Evolutionary conservation across 257 asterid genomes (phyloP).

Genomic region (Solanum habrochaites): DNA sequence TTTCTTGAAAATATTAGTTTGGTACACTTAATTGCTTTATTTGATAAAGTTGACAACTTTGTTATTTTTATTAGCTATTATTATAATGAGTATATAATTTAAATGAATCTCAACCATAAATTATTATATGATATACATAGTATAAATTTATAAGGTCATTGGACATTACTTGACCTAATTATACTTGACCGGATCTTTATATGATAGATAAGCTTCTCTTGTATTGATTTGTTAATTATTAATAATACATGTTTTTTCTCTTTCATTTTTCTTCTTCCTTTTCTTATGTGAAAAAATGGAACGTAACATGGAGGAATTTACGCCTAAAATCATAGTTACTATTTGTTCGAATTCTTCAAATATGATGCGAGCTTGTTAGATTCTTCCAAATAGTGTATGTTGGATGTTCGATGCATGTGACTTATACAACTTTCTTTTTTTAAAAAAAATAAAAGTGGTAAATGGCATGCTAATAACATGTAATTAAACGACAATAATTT

Average conservation of each 20-base stretch:
- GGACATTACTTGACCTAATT: no score
- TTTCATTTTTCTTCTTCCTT: neutral
- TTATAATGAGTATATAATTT: no score
- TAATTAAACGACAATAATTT: neutral
- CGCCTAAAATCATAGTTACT: neutral
- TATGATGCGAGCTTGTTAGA: neutral
- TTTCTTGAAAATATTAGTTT: no score
- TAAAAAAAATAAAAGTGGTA: no score
- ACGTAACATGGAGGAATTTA: neutral
- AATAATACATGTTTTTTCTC: neutral
- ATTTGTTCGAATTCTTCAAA: neutral
- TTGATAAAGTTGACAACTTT: no score
- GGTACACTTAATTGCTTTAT: no score
- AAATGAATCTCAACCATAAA: no score
- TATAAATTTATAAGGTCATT: no score
- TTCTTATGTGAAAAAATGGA: neutral
- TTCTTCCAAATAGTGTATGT: neutral
- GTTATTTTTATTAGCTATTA: no score
- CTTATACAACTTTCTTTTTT: neutral
- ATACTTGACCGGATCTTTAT: no score
- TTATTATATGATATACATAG: no score
- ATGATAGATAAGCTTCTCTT: neutral
- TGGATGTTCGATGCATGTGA: neutral
- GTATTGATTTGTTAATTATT: neutral
- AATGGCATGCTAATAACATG: neutral